Base-by-base conservation (phyloP, 441 rosid species). In the Capsella rubella region DNA sequence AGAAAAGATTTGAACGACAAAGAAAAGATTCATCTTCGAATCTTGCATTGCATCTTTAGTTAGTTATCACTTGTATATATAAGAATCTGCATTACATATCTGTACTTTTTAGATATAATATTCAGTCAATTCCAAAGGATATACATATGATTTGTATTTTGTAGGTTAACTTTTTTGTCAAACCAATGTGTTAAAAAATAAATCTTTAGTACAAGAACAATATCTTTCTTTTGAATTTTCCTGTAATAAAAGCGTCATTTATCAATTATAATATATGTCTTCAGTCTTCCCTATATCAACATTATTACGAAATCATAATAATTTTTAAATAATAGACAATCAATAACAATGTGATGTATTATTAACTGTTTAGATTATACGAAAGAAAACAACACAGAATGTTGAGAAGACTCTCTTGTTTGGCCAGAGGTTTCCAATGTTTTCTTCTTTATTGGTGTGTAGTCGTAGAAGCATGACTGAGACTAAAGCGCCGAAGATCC, bases 401-500 rank as follows among this genome's bases (percentile, higher is more conserved):
- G 50, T 35, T 45, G 64, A 43, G 37, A 68, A 61, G 45, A 61
- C 34, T 32, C 55, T 68, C 74, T 75, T 68, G 28, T 45, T 61
- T 15, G 11, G 2, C 50, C 10, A 52, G 69, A 68, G 69, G 74
- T 61, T 49, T 46, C 25, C 47, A 16, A 55, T 64, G 64, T 46
- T 69, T 15, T 11, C 8, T 21, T 61, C 50, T 50, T 75, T 69
- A 75, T 54, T 69, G 10, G 61, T 59, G 5, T 43, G 2, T 67
- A 8, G 35, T 27, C 8, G 35, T 52, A 34, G 61, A 1, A 34
- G 34, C 6, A 31, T 5, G 54, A 13, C 15, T 49, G 46, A 31
- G 63, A 50, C 61, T 73, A 78, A 54, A 73, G 72, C 9, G 74
- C 75, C n/a, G 88, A 81, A 21, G 88, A 81, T 25, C 98, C 99